Conservation (phyloP, 1,139 yeast species). For the Yamadazyma jaroonii region DNA sequence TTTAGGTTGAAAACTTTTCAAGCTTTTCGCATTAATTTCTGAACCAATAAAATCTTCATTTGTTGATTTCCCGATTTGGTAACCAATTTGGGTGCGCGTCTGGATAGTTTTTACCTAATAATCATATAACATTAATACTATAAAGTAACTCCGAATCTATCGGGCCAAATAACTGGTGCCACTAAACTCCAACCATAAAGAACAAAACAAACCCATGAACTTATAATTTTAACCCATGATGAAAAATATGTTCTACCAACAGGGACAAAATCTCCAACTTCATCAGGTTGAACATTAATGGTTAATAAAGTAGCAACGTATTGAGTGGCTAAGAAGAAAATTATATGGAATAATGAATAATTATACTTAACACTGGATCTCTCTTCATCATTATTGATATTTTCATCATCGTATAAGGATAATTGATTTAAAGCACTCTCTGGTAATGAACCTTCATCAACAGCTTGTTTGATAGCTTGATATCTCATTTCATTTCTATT, state of each 20-base stretch:
- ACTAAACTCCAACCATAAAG: constrained; percentile 88
- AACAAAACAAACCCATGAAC: constrained; percentile 88
- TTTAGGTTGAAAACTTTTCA: constrained; percentile 13
- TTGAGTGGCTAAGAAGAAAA: constrained; percentile 93
- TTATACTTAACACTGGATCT: constrained; percentile 72
- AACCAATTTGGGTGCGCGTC: constrained; percentile 1
- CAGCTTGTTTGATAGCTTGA: constrained; percentile 90
- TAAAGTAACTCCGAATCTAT: constrained; percentile 57
- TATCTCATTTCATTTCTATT: constrained; percentile 74
- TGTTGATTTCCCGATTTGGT: constrained; percentile 23
- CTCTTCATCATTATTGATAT: constrained; percentile 53
- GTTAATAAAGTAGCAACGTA: constrained; percentile 94
- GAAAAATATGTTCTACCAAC: constrained; percentile 96
- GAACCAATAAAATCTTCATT: constrained; percentile 10
- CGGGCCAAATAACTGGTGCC: constrained; percentile 91
- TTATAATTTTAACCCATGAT: constrained; percentile 88
- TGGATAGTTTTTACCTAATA: not conserved
- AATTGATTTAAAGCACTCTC: constrained; percentile 81
- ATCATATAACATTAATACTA: constrained; percentile 9
- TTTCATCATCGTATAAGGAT: constrained; percentile 50
- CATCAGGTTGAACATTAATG: constrained; percentile 83
- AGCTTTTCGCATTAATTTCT: constrained; percentile 8
- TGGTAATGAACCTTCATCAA: constrained; percentile 91
- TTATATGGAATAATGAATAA: constrained; percentile 83
- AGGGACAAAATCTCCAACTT: constrained; percentile 86